A percentile compares a stretch with the other conserved stretches of the same genome.
These are phyloP conservation scores for Syzygium aromaticum DNA, from an alignment of 345 rosid species.

Conservation along the genomic window DNA sequence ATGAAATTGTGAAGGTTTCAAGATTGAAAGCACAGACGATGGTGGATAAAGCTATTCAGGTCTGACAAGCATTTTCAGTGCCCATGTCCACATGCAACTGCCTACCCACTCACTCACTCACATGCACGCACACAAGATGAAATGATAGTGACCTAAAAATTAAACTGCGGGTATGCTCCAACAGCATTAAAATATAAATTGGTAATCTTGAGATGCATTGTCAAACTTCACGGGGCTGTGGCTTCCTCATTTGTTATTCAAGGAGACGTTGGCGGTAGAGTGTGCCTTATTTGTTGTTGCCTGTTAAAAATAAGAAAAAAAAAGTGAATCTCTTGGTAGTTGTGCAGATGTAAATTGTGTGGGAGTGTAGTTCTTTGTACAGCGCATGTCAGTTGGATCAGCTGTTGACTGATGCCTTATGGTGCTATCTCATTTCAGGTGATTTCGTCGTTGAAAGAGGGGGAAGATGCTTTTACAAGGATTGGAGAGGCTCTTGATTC, in stretches of 20 bases:
- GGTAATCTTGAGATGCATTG: neutral
- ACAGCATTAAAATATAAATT: neutral
- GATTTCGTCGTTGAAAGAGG: slow-evolving; percentile 60
- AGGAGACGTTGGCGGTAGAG: neutral
- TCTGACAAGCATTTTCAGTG: slow-evolving; percentile 5
- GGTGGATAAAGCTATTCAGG: slow-evolving; percentile 93
- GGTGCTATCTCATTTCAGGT: slow-evolving; percentile 42
- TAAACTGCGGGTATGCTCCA: neutral
- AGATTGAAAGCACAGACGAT: slow-evolving; percentile 59
- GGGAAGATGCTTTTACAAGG: slow-evolving; percentile 53
- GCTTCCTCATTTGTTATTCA: neutral
- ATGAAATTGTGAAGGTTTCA: slow-evolving; percentile 63
- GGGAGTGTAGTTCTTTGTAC: neutral
- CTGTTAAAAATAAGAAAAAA: neutral
- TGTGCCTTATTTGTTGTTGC: neutral
- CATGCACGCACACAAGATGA: neutral
- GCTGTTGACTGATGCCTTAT: neutral
- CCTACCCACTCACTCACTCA: neutral
- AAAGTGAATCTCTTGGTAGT: neutral
- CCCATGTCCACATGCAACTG: neutral
- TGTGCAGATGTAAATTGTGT: neutral
- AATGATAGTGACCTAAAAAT: neutral
- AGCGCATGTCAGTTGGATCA: neutral
- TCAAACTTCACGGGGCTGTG: neutral
- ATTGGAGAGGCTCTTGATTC: slow-evolving; percentile 62